Evolutionary conservation across 306 rosid genomes (phyloP).

Genomic region (Argentina anserina): DNA sequence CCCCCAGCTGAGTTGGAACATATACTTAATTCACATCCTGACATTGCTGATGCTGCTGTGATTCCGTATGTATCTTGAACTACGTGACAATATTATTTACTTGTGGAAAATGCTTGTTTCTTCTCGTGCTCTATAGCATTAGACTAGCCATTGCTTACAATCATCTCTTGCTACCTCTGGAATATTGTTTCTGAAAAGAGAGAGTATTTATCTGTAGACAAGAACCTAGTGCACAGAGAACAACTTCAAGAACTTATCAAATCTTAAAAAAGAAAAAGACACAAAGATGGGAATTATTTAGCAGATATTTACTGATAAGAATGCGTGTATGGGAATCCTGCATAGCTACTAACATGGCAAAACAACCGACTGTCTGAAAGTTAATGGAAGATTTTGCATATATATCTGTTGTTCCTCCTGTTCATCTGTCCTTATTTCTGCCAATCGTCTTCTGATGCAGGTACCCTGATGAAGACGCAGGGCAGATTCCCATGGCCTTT

Average conservation of each 20-base stretch:
- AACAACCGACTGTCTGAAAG: background rate
- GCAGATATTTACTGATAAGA: background rate
- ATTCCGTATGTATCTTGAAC: slow-evolving; percentile 58
- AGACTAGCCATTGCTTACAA: background rate
- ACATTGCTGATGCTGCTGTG: slow-evolving; percentile 76
- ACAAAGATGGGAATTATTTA: background rate
- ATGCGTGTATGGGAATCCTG: background rate
- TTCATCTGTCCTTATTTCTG: background rate
- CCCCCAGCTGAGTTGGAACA: slow-evolving; percentile 91
- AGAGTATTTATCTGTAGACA: background rate
- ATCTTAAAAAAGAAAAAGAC: background rate
- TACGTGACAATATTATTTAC: background rate
- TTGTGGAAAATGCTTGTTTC: background rate
- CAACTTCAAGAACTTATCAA: background rate
- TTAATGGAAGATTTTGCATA: background rate
- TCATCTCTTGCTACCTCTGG: background rate
- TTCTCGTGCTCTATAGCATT: background rate
- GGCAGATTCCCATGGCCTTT: slow-evolving; percentile 87
- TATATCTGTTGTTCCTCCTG: background rate
- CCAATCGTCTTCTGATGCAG: slow-evolving; percentile 30
- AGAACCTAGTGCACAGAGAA: background rate
- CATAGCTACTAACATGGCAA: background rate
- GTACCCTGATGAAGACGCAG: slow-evolving; percentile 84
- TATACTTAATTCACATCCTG: slow-evolving; percentile 64
- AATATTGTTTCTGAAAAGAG: background rate